phyloP scores from a whole-genome alignment of 805 yeast genomes.

The Metschnikowia kunwiensis region DNA sequence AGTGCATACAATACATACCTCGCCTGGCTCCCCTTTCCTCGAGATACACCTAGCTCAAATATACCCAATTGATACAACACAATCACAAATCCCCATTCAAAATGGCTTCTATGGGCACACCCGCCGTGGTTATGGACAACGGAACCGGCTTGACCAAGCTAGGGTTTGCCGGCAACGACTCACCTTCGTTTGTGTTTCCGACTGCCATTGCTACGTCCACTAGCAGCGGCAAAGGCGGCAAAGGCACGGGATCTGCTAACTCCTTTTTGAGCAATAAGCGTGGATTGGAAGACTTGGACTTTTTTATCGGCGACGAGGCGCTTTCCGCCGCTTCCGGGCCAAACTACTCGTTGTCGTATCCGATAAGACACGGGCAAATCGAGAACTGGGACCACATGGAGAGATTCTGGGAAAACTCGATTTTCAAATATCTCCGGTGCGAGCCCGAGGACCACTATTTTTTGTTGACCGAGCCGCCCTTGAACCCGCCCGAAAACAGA shows the following conservation, averaged over 20 bases:
- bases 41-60: neutral
- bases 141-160: conserved; percentile 98
- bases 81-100: neutral
- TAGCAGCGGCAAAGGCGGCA: conserved; percentile 39
- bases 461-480: conserved; percentile 94
- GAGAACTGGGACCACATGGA: conserved; percentile 99
- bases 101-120: conserved; percentile 55
- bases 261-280: conserved; percentile 62
- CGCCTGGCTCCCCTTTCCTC: conserved; percentile 5
- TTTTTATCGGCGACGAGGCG: conserved; percentile 95
- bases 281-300: conserved; percentile 92
- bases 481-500: conserved; percentile 99
- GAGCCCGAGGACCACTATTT: conserved; percentile 99
- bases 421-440: conserved; percentile 92
- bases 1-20: conserved; percentile 7
- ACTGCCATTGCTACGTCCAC: conserved; percentile 88
- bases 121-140: conserved; percentile 97
- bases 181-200: conserved; percentile 96
- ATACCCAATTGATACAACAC: conserved; percentile 1
- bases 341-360: conserved; percentile 81
- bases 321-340: conserved; percentile 88
- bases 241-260: conserved; percentile 30
- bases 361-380: conserved; percentile 95
- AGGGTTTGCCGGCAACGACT: conserved; percentile 97
- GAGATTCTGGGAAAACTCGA: conserved; percentile 96